Percentiles rank a stretch among this genome's conserved stretches.
Evolutionary conservation across 768 basidiomycete genomes (phyloP).

Genomic region (Exsudoporus frostii): DNA sequence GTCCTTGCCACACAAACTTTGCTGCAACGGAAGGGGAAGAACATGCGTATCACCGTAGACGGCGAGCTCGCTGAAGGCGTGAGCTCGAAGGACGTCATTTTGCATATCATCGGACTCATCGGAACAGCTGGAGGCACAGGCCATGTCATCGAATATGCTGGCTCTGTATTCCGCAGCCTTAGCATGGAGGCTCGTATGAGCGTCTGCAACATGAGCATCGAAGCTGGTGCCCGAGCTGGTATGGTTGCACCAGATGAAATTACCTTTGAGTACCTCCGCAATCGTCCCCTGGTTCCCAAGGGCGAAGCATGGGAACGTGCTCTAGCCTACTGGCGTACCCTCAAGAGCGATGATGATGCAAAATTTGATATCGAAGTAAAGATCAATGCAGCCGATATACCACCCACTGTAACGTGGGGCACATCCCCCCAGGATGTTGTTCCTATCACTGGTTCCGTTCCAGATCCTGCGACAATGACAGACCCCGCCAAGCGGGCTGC

Average conservation of each 20-base stretch:
- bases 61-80: conserved; percentile 79
- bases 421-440: conserved; percentile 89
- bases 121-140: conserved; percentile 94
- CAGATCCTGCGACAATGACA: conserved; percentile 64
- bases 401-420: conserved; percentile 91
- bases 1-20: conserved; percentile 91
- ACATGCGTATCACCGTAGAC: conserved; percentile 89
- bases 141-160: conserved; percentile 88
- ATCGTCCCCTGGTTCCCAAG: conserved; percentile 79
- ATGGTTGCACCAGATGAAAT: conserved; percentile 90
- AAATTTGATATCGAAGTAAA: conserved; percentile 81
- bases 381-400: conserved; percentile 79
- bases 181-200: conserved; percentile 92
- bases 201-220: conserved; percentile 94
- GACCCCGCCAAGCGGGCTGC: conserved; percentile 66
- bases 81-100: conserved; percentile 85
- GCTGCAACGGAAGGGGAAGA: conserved; percentile 83
- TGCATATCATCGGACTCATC: conserved; percentile 87
- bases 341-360: conserved; percentile 77
- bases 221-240: conserved; percentile 88
- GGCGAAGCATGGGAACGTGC: conserved; percentile 84
- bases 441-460: conserved; percentile 77
- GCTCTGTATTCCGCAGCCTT: conserved; percentile 80
- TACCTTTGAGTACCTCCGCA: conserved; percentile 80
- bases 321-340: conserved; percentile 79